Percentiles rank a stretch among this genome's conserved stretches.
phyloP scores from a whole-genome alignment of 1,139 yeast species.

The Geotrichum fermentans region DNA sequence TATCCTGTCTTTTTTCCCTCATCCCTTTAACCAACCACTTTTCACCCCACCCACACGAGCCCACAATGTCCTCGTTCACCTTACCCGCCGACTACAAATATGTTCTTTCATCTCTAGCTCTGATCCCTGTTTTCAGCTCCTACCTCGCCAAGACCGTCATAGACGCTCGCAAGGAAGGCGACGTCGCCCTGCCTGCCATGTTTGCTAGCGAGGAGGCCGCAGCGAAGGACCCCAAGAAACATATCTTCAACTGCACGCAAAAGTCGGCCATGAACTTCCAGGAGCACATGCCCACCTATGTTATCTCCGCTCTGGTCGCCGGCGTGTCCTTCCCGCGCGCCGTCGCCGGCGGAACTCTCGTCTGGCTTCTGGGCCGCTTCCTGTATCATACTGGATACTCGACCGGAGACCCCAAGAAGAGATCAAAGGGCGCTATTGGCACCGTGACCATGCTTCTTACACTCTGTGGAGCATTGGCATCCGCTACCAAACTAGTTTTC shows the following conservation, averaged over 20 bases:
- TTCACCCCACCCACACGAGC: too few relatives aligned
- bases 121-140: slow-evolving; percentile 19
- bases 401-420: slow-evolving; percentile 22
- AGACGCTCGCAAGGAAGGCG: slow-evolving; percentile 15
- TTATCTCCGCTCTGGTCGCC: slow-evolving; percentile 19
- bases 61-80: slow-evolving; percentile 13
- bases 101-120: slow-evolving; percentile 21
- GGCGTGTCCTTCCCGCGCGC: slow-evolving; percentile 20
- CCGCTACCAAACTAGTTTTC: background rate
- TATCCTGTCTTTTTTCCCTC: too few relatives aligned
- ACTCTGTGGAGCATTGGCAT: background rate
- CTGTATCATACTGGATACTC: slow-evolving; percentile 23
- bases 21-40: too few relatives aligned
- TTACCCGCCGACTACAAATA: slow-evolving; percentile 21
- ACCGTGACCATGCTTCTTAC: background rate
- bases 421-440: slow-evolving; percentile 10
- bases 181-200: slow-evolving; percentile 20
- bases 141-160: slow-evolving; percentile 20
- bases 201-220: slow-evolving; percentile 23
- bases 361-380: slow-evolving; percentile 20
- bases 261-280: slow-evolving; percentile 24
- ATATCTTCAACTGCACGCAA: slow-evolving; percentile 23
- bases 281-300: slow-evolving; percentile 20
- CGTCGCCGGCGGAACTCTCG: slow-evolving; percentile 19
- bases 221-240: slow-evolving; percentile 20